Percentiles rank a stretch among this genome's conserved stretches.
Evolutionary conservation across 139 green algal genomes (phyloP).

Genomic region (Haematococcus sp.): DNA sequence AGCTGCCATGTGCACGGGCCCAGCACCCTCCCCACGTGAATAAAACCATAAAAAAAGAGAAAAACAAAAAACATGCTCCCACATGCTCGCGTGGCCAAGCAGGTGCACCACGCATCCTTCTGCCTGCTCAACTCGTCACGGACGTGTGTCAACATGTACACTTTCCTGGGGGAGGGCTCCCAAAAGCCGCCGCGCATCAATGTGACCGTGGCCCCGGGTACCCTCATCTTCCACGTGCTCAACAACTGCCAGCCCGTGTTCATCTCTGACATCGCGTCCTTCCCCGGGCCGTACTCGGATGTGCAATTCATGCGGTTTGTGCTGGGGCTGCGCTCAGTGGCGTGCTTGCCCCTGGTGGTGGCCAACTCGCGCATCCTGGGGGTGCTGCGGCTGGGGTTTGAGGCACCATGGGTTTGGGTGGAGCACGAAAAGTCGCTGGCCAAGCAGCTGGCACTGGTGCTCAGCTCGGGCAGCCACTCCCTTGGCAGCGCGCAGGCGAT

Average conservation of each 20-base stretch:
- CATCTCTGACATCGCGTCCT: slow-evolving; percentile 25
- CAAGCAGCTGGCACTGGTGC: slow-evolving; percentile 35
- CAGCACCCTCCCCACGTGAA: too few relatives aligned
- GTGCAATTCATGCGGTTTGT: slow-evolving; percentile 44
- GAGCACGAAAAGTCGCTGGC: slow-evolving; percentile 42
- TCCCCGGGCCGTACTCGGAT: slow-evolving; percentile 30
- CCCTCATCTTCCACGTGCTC: slow-evolving; percentile 43
- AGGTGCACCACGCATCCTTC: slow-evolving; percentile 38
- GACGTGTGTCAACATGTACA: slow-evolving; percentile 48
- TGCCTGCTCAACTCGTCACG: slow-evolving; percentile 35
- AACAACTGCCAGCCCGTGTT: slow-evolving; percentile 39
- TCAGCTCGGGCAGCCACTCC: slow-evolving; percentile 14
- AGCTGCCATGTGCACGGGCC: too few relatives aligned
- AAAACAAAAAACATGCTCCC: too few relatives aligned
- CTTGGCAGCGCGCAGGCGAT: too few relatives aligned
- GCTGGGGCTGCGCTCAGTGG: slow-evolving; percentile 28
- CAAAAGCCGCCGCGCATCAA: slow-evolving; percentile 37
- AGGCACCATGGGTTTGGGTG: slow-evolving; percentile 26
- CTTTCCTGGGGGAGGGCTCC: slow-evolving; percentile 33
- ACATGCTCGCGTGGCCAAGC: too few relatives aligned
- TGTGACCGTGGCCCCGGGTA: slow-evolving; percentile 30
- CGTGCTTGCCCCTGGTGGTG: slow-evolving; percentile 39
- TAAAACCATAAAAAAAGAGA: too few relatives aligned
- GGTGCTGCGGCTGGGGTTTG: slow-evolving; percentile 42
- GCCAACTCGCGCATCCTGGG: slow-evolving; percentile 28